Percentiles rank a stretch among this genome's conserved stretches.
Evolutionary conservation across 768 basidiomycete genomes (phyloP).

Genomic region (Amanita subjunquillea): DNA sequence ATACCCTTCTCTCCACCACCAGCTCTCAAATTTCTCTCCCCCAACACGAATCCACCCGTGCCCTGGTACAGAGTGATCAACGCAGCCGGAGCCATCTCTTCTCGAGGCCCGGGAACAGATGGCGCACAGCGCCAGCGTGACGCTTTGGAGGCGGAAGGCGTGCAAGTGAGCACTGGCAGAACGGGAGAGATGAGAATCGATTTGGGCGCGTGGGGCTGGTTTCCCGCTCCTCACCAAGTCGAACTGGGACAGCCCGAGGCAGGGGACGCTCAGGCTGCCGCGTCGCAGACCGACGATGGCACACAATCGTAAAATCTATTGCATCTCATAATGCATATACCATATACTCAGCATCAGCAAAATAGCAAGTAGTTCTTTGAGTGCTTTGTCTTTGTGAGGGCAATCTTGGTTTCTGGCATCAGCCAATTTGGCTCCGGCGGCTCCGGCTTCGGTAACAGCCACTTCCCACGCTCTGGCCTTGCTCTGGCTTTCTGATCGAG

Average conservation of each 20-base stretch:
- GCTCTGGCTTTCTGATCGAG: too few species aligned
- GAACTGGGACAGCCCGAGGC: not conserved
- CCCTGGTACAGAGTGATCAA: conserved; percentile 79
- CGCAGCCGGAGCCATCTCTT: conserved; percentile 65
- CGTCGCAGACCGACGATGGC: not conserved
- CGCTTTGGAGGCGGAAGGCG: conserved; percentile 70
- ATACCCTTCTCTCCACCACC: not conserved
- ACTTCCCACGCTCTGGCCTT: too few species aligned
- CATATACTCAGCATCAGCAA: too few species aligned
- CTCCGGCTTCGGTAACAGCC: too few species aligned
- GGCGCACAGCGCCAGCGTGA: conserved; percentile 71
- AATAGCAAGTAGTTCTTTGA: too few species aligned
- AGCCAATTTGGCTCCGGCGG: too few species aligned
- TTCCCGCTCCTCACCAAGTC: conserved; percentile 26
- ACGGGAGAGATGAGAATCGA: conserved; percentile 52
- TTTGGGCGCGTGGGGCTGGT: conserved; percentile 55
- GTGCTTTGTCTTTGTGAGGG: too few species aligned
- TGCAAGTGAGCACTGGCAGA: conserved; percentile 55
- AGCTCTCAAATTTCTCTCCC: conserved; percentile 74
- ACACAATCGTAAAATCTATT: not conserved
- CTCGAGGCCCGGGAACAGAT: conserved; percentile 72
- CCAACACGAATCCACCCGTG: conserved; percentile 49
- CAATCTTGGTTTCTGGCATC: too few species aligned
- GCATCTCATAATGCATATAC: too few species aligned
- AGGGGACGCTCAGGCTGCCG: not conserved